Evolutionary conservation across 163 green algal species (phyloP), one percentile per base, ranked within the genome.

Genomic region (Scenedesmus sp.): DNA sequence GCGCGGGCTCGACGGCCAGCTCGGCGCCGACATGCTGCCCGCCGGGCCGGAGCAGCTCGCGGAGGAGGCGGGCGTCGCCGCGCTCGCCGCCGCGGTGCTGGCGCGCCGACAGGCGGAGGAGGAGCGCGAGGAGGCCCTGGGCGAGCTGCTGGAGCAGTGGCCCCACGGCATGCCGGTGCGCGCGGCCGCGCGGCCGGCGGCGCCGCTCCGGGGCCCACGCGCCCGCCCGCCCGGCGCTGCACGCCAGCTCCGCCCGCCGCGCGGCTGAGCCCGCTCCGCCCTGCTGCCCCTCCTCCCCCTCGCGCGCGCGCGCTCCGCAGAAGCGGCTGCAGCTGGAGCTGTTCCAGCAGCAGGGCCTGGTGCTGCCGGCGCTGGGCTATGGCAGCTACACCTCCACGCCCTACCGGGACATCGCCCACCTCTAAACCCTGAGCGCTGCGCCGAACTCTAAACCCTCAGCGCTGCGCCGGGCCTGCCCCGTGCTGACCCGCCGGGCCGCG

Each of bases 91-190:
- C 28, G 47, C 47, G n/a, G n/a, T n/a, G n/a, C n/a, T n/a, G n/a
- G n/a, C n/a, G n/a, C n/a, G n/a, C n/a, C n/a, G n/a, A n/a, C n/a
- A n/a, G 17, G 65, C 60, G 47, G 4, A 63, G 24, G 5, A 18
- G 28, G 48, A 28, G 65, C 26, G 47, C 50, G 53, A 58, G 69
- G 36, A 77, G 69, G 24, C 54, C 24, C 4, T 77, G 36, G 53
- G 44, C 24, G 14, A 67, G 69, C 58, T 77, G 39, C 34, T 77
- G 53, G 15, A 51, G 54, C 34, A 77, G 54, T 77, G 67, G 26
- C 69, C 69, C 10, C 69, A 77, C 33, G 69, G 69, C 39, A 17
- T 69, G 13, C 69, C 69, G 36, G 69, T 77, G 15, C 54, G 69
- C 24, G 3, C 33, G 7, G 14, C 1, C 15, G 33, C 26, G 5